Percentiles rank a stretch among this genome's conserved stretches.
Conservation (phyloP, 257 asterid species). For the Solanum habrochaites region DNA sequence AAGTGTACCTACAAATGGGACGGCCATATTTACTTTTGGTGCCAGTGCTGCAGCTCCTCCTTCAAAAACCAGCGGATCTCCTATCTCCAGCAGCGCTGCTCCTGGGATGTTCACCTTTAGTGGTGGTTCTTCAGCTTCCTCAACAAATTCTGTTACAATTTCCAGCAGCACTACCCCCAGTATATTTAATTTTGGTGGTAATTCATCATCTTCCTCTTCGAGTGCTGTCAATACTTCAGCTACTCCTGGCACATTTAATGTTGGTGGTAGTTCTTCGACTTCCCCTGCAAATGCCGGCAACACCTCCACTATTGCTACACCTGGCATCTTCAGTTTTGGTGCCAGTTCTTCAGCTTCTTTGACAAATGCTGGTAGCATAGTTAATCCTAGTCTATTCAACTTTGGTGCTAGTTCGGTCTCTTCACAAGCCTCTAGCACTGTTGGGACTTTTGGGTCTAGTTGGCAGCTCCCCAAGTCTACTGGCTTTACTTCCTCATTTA, state of each 20-base stretch:
- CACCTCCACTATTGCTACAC: conserved; percentile 25
- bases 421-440: not conserved
- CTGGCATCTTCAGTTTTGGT: conserved; percentile 13
- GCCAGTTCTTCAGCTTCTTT: conserved; percentile 10
- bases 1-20: not conserved
- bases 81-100: not conserved
- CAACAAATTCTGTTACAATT: conserved; percentile 19
- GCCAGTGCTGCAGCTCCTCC: not conserved
- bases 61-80: conserved; percentile 10
- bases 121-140: conserved; percentile 28
- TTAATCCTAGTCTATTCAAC: not conserved
- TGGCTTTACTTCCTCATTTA: conserved; percentile 25
- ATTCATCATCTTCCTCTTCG: not conserved
- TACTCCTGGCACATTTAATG: not conserved
- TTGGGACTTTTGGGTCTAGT: conserved; percentile 24
- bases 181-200: conserved; percentile 24
- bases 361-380: not conserved
- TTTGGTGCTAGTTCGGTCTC: conserved; percentile 12
- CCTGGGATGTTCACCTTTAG: conserved; percentile 22
- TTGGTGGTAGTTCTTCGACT: conserved; percentile 19
- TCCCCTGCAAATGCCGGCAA: conserved; percentile 8
- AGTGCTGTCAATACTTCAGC: not conserved
- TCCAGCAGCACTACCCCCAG: conserved; percentile 26
- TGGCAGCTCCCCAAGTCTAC: conserved; percentile 28
- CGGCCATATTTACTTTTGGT: conserved; percentile 2